Percentiles rank a stretch among this genome's conserved stretches.
phyloP scores from a whole-genome alignment of 257 asterid genomes.

The Perilla frutescens region DNA sequence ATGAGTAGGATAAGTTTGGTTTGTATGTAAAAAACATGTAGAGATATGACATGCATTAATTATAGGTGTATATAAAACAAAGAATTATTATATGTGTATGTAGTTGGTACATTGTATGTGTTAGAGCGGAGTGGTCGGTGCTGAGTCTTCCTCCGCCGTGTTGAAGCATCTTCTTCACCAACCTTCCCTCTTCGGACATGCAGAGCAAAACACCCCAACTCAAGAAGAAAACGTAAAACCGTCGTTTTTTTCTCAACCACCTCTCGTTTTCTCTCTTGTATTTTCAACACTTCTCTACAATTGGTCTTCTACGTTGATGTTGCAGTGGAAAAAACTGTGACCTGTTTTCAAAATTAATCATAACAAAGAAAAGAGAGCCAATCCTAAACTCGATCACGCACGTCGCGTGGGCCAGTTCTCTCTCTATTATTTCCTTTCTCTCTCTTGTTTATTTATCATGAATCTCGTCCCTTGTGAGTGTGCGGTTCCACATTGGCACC shows the following conservation, averaged over 20 bases:
- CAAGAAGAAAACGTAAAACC: constrained; percentile 45
- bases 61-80: too few species aligned
- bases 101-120: too few species aligned
- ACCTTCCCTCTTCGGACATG: background rate
- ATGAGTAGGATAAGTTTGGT: too few species aligned
- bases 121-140: background rate
- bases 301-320: constrained; percentile 30
- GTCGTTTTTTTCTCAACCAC: constrained; percentile 53
- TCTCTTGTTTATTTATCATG: constrained; percentile 41
- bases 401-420: background rate
- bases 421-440: background rate
- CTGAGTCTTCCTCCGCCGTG: constrained; percentile 21
- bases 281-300: background rate
- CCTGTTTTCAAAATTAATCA: background rate
- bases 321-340: background rate
- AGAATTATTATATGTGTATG: too few species aligned
- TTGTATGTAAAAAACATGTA: too few species aligned
- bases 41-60: background rate
- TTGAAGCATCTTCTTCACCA: constrained; percentile 20
- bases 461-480: constrained; percentile 39
- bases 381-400: background rate
- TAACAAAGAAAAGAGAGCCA: background rate
- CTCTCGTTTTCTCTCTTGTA: constrained; percentile 32
- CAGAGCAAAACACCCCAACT: constrained; percentile 14
- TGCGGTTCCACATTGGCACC: constrained; percentile 42